phyloP scores from a whole-genome alignment of 805 yeast species.

The Zygosaccharomyces pseudorouxii region DNA sequence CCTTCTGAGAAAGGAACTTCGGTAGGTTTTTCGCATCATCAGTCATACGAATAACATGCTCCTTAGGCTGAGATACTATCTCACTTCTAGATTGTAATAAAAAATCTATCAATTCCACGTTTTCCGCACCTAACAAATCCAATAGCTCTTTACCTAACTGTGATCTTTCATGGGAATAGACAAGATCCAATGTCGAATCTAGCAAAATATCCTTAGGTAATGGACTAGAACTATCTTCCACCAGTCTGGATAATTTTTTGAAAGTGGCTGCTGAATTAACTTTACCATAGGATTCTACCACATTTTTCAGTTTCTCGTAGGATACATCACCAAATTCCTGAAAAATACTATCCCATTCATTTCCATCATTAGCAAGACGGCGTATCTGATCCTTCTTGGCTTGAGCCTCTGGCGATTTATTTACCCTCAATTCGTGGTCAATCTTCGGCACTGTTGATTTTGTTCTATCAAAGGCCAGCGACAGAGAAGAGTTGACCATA shows the following conservation, averaged over 20 bases:
- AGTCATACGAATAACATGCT: slow-evolving; percentile 19
- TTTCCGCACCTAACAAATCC: slow-evolving; percentile 81
- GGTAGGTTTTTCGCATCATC: slow-evolving; percentile 22
- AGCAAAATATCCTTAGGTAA: slow-evolving; percentile 34
- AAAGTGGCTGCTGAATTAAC: slow-evolving; percentile 13
- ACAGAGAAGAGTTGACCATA: slow-evolving; percentile 49
- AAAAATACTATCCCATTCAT: slow-evolving; percentile 38
- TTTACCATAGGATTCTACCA: slow-evolving; percentile 17
- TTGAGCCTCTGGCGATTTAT: slow-evolving; percentile 26
- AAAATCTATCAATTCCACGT: slow-evolving; percentile 68
- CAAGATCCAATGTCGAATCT: slow-evolving; percentile 28
- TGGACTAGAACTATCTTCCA: slow-evolving; percentile 22
- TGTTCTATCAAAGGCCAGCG: slow-evolving; percentile 24
- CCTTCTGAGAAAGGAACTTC: slow-evolving; percentile 47
- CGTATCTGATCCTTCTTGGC: slow-evolving; percentile 30
- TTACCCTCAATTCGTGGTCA: slow-evolving; percentile 33
- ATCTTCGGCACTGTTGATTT: slow-evolving; percentile 10
- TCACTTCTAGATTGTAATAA: slow-evolving; percentile 21
- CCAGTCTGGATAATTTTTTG: slow-evolving; percentile 18
- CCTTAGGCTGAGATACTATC: slow-evolving; percentile 16
- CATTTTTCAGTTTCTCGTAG: slow-evolving; percentile 21
- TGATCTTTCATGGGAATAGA: slow-evolving; percentile 43
- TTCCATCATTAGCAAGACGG: slow-evolving; percentile 37
- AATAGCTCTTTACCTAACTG: slow-evolving; percentile 67
- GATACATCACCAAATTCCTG: slow-evolving; percentile 34